Conservation (phyloP, 805 yeast species). For the Candida multigemmis region DNA sequence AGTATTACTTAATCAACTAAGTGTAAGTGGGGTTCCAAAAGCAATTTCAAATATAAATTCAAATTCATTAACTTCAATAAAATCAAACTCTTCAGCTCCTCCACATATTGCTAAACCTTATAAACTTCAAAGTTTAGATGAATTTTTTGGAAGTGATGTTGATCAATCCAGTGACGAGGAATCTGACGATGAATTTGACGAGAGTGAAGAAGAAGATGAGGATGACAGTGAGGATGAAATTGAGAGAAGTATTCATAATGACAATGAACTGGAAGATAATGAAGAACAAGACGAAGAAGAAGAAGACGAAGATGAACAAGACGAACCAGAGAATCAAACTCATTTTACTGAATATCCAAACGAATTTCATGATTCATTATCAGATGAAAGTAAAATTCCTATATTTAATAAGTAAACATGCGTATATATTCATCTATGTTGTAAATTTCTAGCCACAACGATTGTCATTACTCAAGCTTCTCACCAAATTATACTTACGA, state of each 20-base stretch:
- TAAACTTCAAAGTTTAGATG: constrained; percentile 74
- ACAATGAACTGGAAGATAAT: constrained; percentile 5
- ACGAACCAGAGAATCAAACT: constrained; percentile 2
- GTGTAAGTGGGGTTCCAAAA: constrained; percentile 6
- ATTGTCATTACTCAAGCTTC: neutral
- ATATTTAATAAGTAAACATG: neutral
- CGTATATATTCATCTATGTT: neutral
- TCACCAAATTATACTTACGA: neutral
- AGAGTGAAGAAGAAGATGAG: constrained; percentile 7
- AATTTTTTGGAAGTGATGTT: constrained; percentile 55
- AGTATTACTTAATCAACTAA: constrained; percentile 8
- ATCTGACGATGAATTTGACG: constrained; percentile 11
- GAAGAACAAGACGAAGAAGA: constrained; percentile 7
- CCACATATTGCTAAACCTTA: constrained; percentile 19
- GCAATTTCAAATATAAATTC: constrained; percentile 8
- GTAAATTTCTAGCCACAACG: neutral
- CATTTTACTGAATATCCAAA: constrained; percentile 2
- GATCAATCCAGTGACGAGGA: too few relatives aligned
- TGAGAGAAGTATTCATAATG: constrained; percentile 5
- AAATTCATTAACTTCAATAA: constrained; percentile 7
- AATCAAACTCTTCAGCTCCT: constrained; percentile 11
- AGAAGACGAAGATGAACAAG: constrained; percentile 5
- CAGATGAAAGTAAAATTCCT: constrained; percentile 1
- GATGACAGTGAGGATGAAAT: constrained; percentile 6
- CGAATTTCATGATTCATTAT: constrained; percentile 1